Evolutionary conservation across 768 basidiomycete genomes (phyloP), one percentile per base, ranked within the genome.

Genomic region (Boletus huronensis): DNA sequence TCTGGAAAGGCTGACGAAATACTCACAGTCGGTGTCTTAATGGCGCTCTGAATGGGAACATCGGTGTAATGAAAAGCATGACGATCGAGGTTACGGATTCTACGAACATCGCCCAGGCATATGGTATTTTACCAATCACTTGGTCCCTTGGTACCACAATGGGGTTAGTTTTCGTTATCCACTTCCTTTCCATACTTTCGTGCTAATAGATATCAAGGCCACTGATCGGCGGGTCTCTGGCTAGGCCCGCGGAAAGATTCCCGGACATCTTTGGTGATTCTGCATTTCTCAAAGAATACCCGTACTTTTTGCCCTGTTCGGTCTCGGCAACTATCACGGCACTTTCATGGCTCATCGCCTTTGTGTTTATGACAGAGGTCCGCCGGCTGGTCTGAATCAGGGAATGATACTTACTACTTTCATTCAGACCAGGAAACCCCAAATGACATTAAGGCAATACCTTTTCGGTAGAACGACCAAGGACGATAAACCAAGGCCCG

Each of bases 221-320:
- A 11, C 66, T 88, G 40, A 75, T 88, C 19, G 89, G 89, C 31
- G 89, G 89, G 1, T 63, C 74, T 13, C 69, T 90, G 26, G 81
- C 85, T 11, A 79, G 72, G 32, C 89, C 88, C 0, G 76, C 78
- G 46, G 85, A 89, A 41, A 80, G 80, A 23, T 89, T 87, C 64
- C 87, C 87, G 1, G 58, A 57, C 3, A 52, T 77, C 2, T 90
- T 90, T 56, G 85, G 84, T 43, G 55, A 71, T 35, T 75, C 73
- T 5, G 57, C 60, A 16, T 88, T 91, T 60, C 79, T 84, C 77
- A 77, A 75, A 58, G 64, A 77, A 48, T 85, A 85, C 66, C 88
- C 89, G 0, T 90, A 91, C 69, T 87, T 88, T 65, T 74, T 89
- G 16, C 81, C 88, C 0, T 88, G 87, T 59, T 77, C 83, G 13